Conservation (phyloP, 2,329 filamentous ascomycete genomes). For the Claviceps capensis region DNA sequence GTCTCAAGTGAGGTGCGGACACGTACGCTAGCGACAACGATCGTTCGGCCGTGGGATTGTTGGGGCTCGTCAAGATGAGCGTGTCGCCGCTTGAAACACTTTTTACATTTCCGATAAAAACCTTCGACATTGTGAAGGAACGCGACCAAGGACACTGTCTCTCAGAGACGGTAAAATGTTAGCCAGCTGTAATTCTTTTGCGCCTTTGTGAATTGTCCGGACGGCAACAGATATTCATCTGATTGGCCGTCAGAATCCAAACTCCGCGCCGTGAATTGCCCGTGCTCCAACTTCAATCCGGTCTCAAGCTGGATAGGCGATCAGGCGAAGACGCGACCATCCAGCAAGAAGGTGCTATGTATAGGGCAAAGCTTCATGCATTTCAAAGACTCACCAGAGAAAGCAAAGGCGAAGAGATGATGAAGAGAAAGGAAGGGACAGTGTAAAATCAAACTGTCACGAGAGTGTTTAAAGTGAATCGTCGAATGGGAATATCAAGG, state of each 20-base stretch:
- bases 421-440: neutral
- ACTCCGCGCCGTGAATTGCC: too few relatives aligned
- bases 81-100: slow-evolving; percentile 90
- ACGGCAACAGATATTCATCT: too few relatives aligned
- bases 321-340: too few relatives aligned
- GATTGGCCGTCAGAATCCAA: too few relatives aligned
- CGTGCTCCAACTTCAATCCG: too few relatives aligned
- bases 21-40: slow-evolving; percentile 87
- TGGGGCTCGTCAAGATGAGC: slow-evolving; percentile 66
- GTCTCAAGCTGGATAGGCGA: too few relatives aligned
- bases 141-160: slow-evolving; percentile 8
- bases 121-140: slow-evolving; percentile 33
- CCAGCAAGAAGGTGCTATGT: too few relatives aligned
- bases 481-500: neutral
- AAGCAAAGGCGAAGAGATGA: neutral
- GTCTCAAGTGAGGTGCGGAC: slow-evolving; percentile 69
- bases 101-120: slow-evolving; percentile 67
- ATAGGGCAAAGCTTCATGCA: neutral
- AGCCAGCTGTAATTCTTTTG: neutral
- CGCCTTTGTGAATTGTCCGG: too few relatives aligned
- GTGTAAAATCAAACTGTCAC: neutral
- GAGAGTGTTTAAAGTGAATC: neutral
- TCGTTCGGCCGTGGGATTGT: slow-evolving; percentile 71
- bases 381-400: slow-evolving; percentile 1
- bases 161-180: neutral